phyloP scores from a whole-genome alignment of 2,329 filamentous ascomycete species.

The Colletotrichum sublineola region DNA sequence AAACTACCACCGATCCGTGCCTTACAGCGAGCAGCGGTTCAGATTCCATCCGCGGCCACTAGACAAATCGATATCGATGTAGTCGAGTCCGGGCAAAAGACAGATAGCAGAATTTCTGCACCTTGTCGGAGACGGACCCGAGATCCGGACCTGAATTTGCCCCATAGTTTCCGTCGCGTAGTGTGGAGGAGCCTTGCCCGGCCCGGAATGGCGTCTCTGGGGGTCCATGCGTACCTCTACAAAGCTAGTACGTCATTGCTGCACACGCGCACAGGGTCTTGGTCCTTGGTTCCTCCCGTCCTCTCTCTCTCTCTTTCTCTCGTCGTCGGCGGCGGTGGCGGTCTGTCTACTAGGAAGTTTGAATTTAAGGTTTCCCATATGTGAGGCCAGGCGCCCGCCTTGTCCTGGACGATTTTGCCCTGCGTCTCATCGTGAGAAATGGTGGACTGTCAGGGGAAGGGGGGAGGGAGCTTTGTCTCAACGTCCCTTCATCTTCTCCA shows the following conservation, averaged over 20 bases:
- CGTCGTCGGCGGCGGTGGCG: not conserved
- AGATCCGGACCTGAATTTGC: not conserved
- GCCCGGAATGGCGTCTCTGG: conserved; percentile 16
- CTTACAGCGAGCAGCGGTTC: not conserved
- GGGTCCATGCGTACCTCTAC: not conserved
- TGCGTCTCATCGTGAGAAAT: not conserved
- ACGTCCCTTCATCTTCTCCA: not conserved
- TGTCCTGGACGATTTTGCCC: not conserved
- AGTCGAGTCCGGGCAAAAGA: not conserved
- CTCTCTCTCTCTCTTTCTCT: not conserved
- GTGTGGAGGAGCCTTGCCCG: not conserved
- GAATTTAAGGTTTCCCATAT: conserved; percentile 27
- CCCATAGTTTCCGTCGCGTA: conserved; percentile 8
- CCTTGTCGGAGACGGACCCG: not conserved
- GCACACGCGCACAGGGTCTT: not conserved
- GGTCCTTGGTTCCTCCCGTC: conserved; percentile 4
- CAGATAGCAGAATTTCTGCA: not conserved
- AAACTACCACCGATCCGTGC: not conserved
- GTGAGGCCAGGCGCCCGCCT: not conserved
- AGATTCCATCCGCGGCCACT: not conserved
- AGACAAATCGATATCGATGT: not conserved
- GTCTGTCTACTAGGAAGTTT: not conserved
- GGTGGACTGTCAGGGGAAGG: not conserved
- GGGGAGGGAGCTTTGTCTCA: not conserved
- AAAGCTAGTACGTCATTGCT: conserved; percentile 30